Evolutionary conservation across 1,139 yeast species (phyloP), one percentile per base, ranked within the genome.

Genomic region (Lodderomyces beijingensis): DNA sequence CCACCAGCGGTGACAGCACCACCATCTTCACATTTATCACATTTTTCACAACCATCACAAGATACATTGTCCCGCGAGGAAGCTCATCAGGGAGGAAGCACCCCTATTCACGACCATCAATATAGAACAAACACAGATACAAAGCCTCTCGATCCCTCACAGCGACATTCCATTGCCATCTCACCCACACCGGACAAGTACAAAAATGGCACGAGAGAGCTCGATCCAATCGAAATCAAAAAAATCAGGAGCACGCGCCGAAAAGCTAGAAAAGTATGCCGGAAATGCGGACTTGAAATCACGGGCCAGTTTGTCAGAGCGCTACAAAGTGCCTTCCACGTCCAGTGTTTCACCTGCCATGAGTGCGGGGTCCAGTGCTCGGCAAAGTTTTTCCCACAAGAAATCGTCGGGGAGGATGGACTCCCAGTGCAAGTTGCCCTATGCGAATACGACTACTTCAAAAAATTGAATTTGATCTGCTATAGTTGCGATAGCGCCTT

Each of bases 391-490:
- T 81, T 81, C 57, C 84, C 88, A 0, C 71, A 55, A 40, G 77
- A 71, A 37, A 45, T 62, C 2, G 21, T 7, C 21, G 23, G 20
- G 8, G 13, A 16, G 16, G 25, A 27, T 20, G 35, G 32, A 20
- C 41, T 45, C 3, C 49, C 51, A 6, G 42, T 46, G 4, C 77
- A 79, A 41, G 79, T 86, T 3, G 87, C 96, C 1, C 67, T 93
- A 19, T 93, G 98, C 59, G 98, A 93, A 57, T 84, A 78, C 46
- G 95, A 93, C 59, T 91, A 89, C 54, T 91, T 91, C 64, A 79
- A 78, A 47, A 75, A 94, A 46, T 72, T 88, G 39, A 84, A 86
- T 39, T 67, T 91, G 37, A 74, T 91, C 19, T 93, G 99, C 51
- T 74, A 71, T 50, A 84, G 79, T 22, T 93, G 99, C 60, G 77